Conservation (phyloP, 768 basidiomycete species). For the Sarcomyxa edulis region DNA sequence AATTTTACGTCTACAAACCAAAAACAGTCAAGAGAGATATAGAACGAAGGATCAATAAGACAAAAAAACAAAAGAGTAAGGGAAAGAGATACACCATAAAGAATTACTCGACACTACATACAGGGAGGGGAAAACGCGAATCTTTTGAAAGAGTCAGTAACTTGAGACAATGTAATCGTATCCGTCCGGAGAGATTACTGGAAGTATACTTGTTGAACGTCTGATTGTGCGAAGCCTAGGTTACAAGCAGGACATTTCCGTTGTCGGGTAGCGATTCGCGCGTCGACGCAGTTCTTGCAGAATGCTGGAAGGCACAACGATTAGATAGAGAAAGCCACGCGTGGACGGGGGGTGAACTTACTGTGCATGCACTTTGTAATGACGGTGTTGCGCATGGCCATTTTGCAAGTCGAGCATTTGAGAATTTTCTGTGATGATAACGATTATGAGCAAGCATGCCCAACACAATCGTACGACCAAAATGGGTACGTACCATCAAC, state of each 20-base stretch:
- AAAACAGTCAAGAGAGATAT: conserved; percentile 10
- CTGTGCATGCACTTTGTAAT: conserved; percentile 91
- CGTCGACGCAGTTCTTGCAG: conserved; percentile 79
- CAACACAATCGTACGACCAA: no score
- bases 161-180: no score
- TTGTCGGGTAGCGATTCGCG: conserved; percentile 84
- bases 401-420: conserved; percentile 84
- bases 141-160: no score
- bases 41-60: conserved; percentile 11
- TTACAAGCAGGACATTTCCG: conserved; percentile 93
- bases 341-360: conserved; percentile 47
- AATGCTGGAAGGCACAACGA: conserved; percentile 74
- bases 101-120: no score
- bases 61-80: no score
- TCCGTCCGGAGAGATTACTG: no score
- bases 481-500: conserved; percentile 59
- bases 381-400: conserved; percentile 71
- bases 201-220: conserved; percentile 54
- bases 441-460: neutral
- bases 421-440: conserved; percentile 68
- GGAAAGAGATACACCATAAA: no score
- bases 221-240: conserved; percentile 72
- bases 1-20: conserved; percentile 7
- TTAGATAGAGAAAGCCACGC: no score
- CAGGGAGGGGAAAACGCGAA: no score